A percentile compares a stretch with the other conserved stretches of the same genome.
Conservation (phyloP, 257 asterid genomes). For the Solanum acaule region DNA sequence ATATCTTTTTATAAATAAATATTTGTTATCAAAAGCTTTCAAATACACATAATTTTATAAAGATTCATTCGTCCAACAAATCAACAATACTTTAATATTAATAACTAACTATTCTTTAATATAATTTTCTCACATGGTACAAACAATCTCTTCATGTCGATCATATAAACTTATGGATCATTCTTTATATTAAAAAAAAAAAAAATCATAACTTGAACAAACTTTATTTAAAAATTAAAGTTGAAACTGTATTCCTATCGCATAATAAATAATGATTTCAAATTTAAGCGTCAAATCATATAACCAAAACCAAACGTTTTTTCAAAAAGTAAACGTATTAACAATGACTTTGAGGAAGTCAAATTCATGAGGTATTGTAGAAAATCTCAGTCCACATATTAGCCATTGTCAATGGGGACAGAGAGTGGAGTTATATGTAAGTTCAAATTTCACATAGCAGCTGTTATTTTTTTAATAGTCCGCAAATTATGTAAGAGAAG, state of each 20-base stretch:
- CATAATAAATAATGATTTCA: background rate
- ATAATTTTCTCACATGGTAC: too few relatives aligned
- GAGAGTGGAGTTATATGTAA: background rate
- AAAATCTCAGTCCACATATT: background rate
- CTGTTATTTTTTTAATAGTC: too few relatives aligned
- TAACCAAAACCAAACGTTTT: too few relatives aligned
- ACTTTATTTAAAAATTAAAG: background rate
- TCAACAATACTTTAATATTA: background rate
- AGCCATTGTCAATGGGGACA: background rate
- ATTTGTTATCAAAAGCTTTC: too few relatives aligned
- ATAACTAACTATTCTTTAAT: background rate
- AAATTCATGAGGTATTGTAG: background rate
- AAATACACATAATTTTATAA: too few relatives aligned
- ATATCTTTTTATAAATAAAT: too few relatives aligned
- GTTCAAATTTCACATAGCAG: too few relatives aligned
- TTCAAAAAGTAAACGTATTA: background rate
- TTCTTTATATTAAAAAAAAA: too few relatives aligned
- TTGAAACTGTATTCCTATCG: too few relatives aligned
- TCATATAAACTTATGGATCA: too few relatives aligned
- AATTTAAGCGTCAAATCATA: background rate
- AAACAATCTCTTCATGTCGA: background rate
- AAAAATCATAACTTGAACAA: background rate
- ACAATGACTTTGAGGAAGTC: background rate
- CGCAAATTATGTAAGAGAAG: too few relatives aligned
- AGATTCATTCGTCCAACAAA: too few relatives aligned